Evolutionary conservation across 2,329 filamentous ascomycete species (phyloP), one percentile per base, ranked within the genome.

Genomic region (Hysterium pulicare): DNA sequence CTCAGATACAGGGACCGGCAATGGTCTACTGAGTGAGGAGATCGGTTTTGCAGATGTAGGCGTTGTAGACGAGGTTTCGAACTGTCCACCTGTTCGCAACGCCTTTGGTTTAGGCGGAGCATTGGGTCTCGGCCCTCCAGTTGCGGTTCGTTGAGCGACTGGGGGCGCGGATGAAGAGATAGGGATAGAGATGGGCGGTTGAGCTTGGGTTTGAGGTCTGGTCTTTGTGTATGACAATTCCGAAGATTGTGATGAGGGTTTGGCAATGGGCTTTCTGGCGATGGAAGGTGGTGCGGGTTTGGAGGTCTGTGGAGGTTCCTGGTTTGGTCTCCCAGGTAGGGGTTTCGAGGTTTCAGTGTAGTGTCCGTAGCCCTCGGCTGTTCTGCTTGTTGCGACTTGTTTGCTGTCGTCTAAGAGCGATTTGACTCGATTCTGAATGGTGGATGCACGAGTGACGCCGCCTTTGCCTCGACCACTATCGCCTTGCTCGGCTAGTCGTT

Each of bases 381-480:
- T 95, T 51, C 83, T 82, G 21, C 80, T 77, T 11, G 71, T 69
- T 1, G 76, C 62, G 1, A 75, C 69, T 4, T 81, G 74, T 40
- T 66, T 67, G 31, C 85, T 88, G 58, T 96, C 90, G 47, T 83
- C 84, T 13, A 98, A 72, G 38, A 97, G 73, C 38, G 81, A 88
- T 70, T 94, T 87, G 41, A 98, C 88, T 50, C 91, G 84, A 59
- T 87, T 90, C 63, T 97, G 90, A 55, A 98, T 98, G 20, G 84
- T 87, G n/a, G 83, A 79, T 15, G 90, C 89, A 32, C 83, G 76
- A 11, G 81, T 80, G 13, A 70, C 71, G 15, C 63, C 65, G 5
- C 61, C 62, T 7, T 66, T 61, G 20, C 71, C 68, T 33, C 72
- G 73, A 16, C 72, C 58, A 26, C 53, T 68, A 28, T 71, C 68